Evolutionary conservation across 768 basidiomycete species (phyloP), one percentile per base, ranked within the genome.

Genomic region (Pulveroboletus sp.): DNA sequence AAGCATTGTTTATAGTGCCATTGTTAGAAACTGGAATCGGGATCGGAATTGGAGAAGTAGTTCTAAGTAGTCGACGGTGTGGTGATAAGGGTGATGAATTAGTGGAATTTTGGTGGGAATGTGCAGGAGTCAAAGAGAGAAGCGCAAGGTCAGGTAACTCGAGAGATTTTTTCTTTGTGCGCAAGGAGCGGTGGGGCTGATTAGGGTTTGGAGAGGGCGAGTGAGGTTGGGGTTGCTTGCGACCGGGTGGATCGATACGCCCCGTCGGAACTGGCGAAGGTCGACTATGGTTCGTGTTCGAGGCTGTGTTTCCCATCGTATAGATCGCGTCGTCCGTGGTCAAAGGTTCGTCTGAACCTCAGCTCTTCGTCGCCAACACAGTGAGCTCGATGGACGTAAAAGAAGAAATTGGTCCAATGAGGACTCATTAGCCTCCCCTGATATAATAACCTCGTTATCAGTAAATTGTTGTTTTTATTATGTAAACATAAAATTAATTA

Each of bases 131-230:
- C 53, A 79, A 59, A 39, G 76, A 69, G 55, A 78, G 74, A 51
- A 70, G 69, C 11, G 77, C 77, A 59, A 89, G 81, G 72, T 88
- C 86, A 46, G 86, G 86, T 24, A 89, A 75, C 63, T 89, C 84
- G 17, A 89, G 79, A 0, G 83, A 85, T 62, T 76, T 80, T 69
- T 85, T 86, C 74, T 83, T 87, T 18, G 74, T 72, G 36, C 82
- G 74, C 50, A 87, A 69, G 39, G 84, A 84, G 30, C 73, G 72
- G 65, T 86, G 83, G 1, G 82, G 74, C 60, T 69, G 67, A 51
- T 68, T 67, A 41, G 67, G 62, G 38, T 65, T 65, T 1, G 78
- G 75, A 35, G 75, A 74, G 32, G 69, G 68, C 4, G 74, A 76
- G 52, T 60, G 60, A 10, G 68, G 58, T 37, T 47, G 56, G 31